These are phyloP conservation scores for Lactifluus subvellereus DNA, from an alignment of 768 basidiomycete species.

Conservation along the genomic window DNA sequence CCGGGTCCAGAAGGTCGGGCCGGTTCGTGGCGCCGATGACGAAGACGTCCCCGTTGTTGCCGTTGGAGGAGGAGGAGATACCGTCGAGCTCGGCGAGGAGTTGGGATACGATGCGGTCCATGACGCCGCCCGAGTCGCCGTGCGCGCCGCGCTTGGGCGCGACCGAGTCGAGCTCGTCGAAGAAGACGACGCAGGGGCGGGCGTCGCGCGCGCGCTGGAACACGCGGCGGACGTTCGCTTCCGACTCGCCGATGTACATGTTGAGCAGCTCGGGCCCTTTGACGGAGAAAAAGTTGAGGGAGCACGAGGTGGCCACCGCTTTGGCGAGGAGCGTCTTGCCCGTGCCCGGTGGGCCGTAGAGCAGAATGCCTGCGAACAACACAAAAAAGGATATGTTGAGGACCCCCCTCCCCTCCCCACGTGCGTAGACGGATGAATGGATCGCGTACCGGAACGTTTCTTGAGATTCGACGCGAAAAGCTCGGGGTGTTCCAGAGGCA, in stretches of 20 bases:
- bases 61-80: conserved; percentile 48
- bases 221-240: conserved; percentile 91
- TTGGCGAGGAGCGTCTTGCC: conserved; percentile 95
- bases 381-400: too few relatives aligned
- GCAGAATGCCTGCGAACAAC: conserved; percentile 58
- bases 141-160: conserved; percentile 93
- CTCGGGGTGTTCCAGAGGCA: conserved; percentile 87
- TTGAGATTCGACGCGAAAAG: conserved; percentile 87
- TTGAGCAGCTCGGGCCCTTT: conserved; percentile 94
- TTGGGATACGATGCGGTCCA: conserved; percentile 97
- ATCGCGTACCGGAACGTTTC: conserved; percentile 80
- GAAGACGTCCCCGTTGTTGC: conserved; percentile 64
- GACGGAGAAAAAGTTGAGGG: conserved; percentile 94
- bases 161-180: conserved; percentile 92
- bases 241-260: conserved; percentile 98
- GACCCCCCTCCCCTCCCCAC: too few relatives aligned
- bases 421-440: too few relatives aligned
- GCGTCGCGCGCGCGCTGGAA: conserved; percentile 91
- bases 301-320: conserved; percentile 92
- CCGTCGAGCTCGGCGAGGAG: conserved; percentile 91
- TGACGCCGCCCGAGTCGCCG: conserved; percentile 94
- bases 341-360: conserved; percentile 94
- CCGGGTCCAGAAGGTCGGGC: conserved; percentile 87
- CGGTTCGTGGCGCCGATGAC: conserved; percentile 96
- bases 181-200: conserved; percentile 91